phyloP scores from a whole-genome alignment of 2,329 filamentous ascomycete genomes.

The Acephala macrosclerotiorum region DNA sequence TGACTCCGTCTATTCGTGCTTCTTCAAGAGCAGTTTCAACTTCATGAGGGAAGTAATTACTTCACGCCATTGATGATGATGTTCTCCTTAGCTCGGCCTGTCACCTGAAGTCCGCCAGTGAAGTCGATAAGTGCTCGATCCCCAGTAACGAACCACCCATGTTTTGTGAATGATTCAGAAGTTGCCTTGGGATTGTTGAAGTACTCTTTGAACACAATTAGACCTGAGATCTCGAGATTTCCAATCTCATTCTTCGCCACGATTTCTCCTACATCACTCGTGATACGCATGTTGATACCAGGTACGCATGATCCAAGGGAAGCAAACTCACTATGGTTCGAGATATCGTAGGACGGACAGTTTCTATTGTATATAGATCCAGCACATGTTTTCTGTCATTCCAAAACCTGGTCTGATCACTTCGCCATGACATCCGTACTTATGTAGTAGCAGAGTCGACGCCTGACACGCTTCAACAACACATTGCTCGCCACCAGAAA shows the following conservation, averaged over 20 bases:
- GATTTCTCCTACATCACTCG: conserved; percentile 17
- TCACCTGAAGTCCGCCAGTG: conserved; percentile 46
- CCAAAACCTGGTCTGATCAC: conserved; percentile 53
- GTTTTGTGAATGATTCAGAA: conserved; percentile 59
- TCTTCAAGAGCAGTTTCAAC: conserved; percentile 50
- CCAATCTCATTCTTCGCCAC: conserved; percentile 43
- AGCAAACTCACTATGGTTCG: conserved; percentile 41
- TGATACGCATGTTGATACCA: conserved; percentile 51
- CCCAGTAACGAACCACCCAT: conserved; percentile 53
- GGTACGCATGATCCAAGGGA: conserved; percentile 49
- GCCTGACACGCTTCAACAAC: conserved; percentile 43
- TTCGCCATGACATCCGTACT: conserved; percentile 43
- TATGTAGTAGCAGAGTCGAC: conserved; percentile 41
- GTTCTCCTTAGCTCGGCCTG: conserved; percentile 51
- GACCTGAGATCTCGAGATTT: conserved; percentile 47
- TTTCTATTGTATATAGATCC: conserved; percentile 50
- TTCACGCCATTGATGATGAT: conserved; percentile 58
- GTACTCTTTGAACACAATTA: conserved; percentile 65
- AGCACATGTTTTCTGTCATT: conserved; percentile 61
- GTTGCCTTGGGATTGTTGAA: conserved; percentile 57
- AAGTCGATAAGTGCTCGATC: conserved; percentile 48
- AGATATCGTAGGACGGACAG: conserved; percentile 51
- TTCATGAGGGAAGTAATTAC: conserved; percentile 44
- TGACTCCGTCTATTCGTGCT: conserved; percentile 38
- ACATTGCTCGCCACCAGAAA: conserved; percentile 57